These are phyloP conservation scores for Hansenula sp. DNA, from an alignment of 1,139 yeast genomes.

Conservation along the genomic window DNA sequence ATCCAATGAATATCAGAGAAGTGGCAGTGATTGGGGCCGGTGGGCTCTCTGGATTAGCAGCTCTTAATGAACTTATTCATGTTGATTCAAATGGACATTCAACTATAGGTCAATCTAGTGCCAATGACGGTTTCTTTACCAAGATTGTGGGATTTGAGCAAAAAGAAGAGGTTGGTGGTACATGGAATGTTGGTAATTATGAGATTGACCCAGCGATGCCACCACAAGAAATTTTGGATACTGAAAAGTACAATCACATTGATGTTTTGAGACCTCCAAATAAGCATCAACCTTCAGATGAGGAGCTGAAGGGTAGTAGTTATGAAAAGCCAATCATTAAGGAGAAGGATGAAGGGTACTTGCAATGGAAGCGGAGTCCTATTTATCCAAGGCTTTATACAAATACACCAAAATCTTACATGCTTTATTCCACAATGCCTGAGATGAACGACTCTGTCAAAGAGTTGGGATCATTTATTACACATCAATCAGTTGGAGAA, in stretches of 20 bases:
- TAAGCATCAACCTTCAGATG: slow-evolving; percentile 7
- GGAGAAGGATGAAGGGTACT: slow-evolving; percentile 14
- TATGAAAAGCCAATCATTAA: slow-evolving; percentile 10
- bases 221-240: slow-evolving; percentile 22
- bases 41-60: slow-evolving; percentile 28
- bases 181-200: slow-evolving; percentile 26
- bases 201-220: slow-evolving; percentile 21
- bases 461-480: slow-evolving; percentile 32
- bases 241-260: slow-evolving; percentile 21
- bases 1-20: slow-evolving; percentile 9
- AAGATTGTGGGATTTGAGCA: slow-evolving; percentile 32
- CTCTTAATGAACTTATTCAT: slow-evolving; percentile 26
- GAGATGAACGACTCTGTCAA: slow-evolving; percentile 3
- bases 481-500: slow-evolving; percentile 32
- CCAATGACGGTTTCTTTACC: slow-evolving; percentile 20
- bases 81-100: slow-evolving; percentile 22
- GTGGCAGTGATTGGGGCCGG: slow-evolving; percentile 34
- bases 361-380: slow-evolving; percentile 37
- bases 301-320: slow-evolving; percentile 6
- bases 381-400: slow-evolving; percentile 41
- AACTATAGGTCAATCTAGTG: slow-evolving; percentile 9
- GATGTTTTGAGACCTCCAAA: slow-evolving; percentile 16
- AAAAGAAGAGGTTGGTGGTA: slow-evolving; percentile 29
- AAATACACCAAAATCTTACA: slow-evolving; percentile 40
- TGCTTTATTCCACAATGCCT: slow-evolving; percentile 31